Conservation (phyloP, 1,284 basidiomycete genomes). For the Ceratobasidium theobromae region DNA sequence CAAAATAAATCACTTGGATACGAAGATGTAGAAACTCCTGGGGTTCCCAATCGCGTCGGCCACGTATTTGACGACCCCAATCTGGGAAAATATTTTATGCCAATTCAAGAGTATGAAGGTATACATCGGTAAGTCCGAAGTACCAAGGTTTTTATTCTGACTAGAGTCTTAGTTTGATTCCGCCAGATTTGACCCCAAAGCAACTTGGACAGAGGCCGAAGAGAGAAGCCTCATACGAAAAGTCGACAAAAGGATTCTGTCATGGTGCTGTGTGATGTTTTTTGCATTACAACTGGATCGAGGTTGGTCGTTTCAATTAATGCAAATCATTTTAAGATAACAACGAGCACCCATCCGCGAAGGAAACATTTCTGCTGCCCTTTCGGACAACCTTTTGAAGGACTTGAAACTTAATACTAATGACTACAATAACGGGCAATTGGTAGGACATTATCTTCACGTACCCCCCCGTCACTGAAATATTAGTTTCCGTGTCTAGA, state of each 20-base stretch:
- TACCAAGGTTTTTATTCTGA: slow-evolving; percentile 42
- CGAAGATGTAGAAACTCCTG: neutral
- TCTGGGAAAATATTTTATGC: slow-evolving; percentile 53
- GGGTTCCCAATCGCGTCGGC: neutral
- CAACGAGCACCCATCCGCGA: neutral
- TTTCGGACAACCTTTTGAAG: slow-evolving; percentile 64
- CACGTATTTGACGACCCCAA: slow-evolving; percentile 57
- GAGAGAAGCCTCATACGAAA: slow-evolving; percentile 54
- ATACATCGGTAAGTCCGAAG: slow-evolving; percentile 60
- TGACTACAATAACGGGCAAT: slow-evolving; percentile 66
- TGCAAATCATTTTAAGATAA: slow-evolving; percentile 29
- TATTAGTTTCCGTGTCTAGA: slow-evolving; percentile 47
- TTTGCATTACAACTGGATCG: slow-evolving; percentile 47
- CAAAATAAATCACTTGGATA: neutral
- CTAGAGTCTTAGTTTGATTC: neutral
- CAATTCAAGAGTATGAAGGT: slow-evolving; percentile 61
- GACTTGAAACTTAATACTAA: slow-evolving; percentile 63
- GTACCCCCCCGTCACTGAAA: neutral
- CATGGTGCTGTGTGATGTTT: slow-evolving; percentile 67
- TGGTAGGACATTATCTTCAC: slow-evolving; percentile 38
- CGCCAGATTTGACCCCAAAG: slow-evolving; percentile 9
- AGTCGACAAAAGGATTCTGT: slow-evolving; percentile 63
- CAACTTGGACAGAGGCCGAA: slow-evolving; percentile 37
- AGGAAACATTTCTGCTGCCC: slow-evolving; percentile 62
- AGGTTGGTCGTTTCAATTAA: neutral